phyloP scores from a whole-genome alignment of 805 yeast genomes.

The Starmerella ratchasimensis region DNA sequence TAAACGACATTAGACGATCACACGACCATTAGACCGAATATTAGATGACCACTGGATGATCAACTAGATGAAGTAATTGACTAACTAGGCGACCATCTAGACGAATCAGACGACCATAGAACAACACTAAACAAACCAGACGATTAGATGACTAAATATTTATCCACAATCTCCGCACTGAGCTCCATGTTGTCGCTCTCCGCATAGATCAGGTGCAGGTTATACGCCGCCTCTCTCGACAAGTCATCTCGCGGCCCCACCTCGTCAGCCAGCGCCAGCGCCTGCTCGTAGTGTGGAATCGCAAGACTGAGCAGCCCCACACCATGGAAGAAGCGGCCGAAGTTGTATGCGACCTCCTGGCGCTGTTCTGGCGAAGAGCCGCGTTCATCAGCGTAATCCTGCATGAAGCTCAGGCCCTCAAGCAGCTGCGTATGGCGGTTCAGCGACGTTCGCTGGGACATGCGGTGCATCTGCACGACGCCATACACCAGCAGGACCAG shows the following conservation, averaged over 20 bases:
- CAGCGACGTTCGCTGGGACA: slow-evolving; percentile 77
- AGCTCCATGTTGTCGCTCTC: slow-evolving; percentile 55
- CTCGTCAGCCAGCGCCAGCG: slow-evolving; percentile 27
- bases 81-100: too few relatives aligned
- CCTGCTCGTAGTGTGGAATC: slow-evolving; percentile 55
- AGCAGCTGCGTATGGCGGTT: slow-evolving; percentile 78
- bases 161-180: slow-evolving; percentile 51
- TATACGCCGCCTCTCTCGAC: slow-evolving; percentile 73
- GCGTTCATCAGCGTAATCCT: slow-evolving; percentile 54
- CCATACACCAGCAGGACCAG: slow-evolving; percentile 64
- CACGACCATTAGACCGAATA: too few relatives aligned
- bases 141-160: slow-evolving; percentile 41
- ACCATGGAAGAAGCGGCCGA: slow-evolving; percentile 76
- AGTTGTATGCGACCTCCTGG: slow-evolving; percentile 59
- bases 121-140: background rate
- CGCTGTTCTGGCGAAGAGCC: slow-evolving; percentile 5
- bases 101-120: too few relatives aligned
- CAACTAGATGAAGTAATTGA: too few relatives aligned
- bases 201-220: slow-evolving; percentile 60
- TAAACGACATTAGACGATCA: too few relatives aligned
- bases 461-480: slow-evolving; percentile 70
- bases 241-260: slow-evolving; percentile 38
- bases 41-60: too few relatives aligned
- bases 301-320: slow-evolving; percentile 69
- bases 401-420: slow-evolving; percentile 69